These are phyloP conservation scores for Wickerhamiella occidentalis DNA, from an alignment of 805 yeast species.

Conservation along the genomic window DNA sequence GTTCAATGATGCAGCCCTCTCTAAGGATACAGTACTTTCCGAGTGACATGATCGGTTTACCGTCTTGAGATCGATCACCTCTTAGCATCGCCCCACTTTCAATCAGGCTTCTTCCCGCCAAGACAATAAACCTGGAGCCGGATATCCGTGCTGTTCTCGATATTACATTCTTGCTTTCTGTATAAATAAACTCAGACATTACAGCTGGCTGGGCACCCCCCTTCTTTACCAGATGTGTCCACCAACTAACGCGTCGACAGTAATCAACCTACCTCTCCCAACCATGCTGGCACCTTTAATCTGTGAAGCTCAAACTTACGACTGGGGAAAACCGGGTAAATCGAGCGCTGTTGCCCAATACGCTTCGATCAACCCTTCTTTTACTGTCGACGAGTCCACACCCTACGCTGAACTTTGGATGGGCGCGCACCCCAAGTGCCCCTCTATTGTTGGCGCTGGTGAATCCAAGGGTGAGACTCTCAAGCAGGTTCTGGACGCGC, in stretches of 20 bases:
- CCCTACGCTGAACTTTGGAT: slow-evolving; percentile 99
- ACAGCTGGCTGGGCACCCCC: too few relatives aligned
- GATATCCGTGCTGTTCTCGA: slow-evolving; percentile 26
- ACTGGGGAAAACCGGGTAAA: slow-evolving; percentile 80
- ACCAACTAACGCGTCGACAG: background rate
- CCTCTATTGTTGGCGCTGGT: slow-evolving; percentile 47
- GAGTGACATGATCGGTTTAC: slow-evolving; percentile 27
- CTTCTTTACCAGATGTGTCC: too few relatives aligned
- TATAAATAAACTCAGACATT: background rate
- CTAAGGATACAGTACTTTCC: slow-evolving; percentile 28
- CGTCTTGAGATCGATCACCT: slow-evolving; percentile 28
- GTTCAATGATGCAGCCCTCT: slow-evolving; percentile 21
- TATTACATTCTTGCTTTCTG: slow-evolving; percentile 28
- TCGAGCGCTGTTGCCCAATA: slow-evolving; percentile 81
- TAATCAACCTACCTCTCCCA: background rate
- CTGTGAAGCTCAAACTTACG: slow-evolving; percentile 58
- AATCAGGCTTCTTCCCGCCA: slow-evolving; percentile 29
- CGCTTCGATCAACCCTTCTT: slow-evolving; percentile 55
- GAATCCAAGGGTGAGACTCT: slow-evolving; percentile 38
- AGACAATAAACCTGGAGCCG: slow-evolving; percentile 29
- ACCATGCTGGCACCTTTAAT: slow-evolving; percentile 25
- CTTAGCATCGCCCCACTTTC: slow-evolving; percentile 26
- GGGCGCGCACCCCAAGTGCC: slow-evolving; percentile 95
- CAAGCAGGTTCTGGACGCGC: slow-evolving; percentile 49
- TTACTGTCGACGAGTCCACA: slow-evolving; percentile 52